Conservation (phyloP, 805 yeast species). For the Cyberlindnera veronae region DNA sequence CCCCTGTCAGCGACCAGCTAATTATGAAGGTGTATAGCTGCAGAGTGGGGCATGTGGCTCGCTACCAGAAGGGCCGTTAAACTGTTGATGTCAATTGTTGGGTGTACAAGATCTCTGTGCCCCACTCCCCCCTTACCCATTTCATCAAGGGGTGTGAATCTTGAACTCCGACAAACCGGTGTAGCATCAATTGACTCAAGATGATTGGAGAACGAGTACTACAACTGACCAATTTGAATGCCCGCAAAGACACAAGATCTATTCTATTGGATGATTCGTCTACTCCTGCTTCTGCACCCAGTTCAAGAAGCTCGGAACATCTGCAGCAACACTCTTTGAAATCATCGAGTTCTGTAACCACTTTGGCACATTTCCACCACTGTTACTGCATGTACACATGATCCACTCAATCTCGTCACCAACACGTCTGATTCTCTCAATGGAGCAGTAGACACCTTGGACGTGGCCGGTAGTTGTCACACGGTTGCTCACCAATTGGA, state of each 20-base stretch:
- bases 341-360: slow-evolving; percentile 38
- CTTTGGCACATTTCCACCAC: slow-evolving; percentile 39
- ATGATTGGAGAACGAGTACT: no score
- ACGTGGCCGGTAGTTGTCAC: slow-evolving; percentile 26
- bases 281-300: slow-evolving; percentile 19
- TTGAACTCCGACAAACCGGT: no score
- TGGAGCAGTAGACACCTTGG: slow-evolving; percentile 33
- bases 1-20: no score
- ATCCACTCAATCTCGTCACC: slow-evolving; percentile 29
- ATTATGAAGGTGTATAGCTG: no score
- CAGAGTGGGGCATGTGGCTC: no score
- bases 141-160: no score
- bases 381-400: slow-evolving; percentile 38
- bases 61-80: no score
- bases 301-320: slow-evolving; percentile 35
- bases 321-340: slow-evolving; percentile 36
- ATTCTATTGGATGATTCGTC: neutral
- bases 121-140: no score
- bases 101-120: no score
- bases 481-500: slow-evolving; percentile 31
- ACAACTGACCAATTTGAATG: no score
- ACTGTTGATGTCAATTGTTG: no score
- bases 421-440: slow-evolving; percentile 30
- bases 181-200: neutral
- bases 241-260: neutral